phyloP scores from a whole-genome alignment of 176 grass and related monocot species.

The Typha latifolia region DNA sequence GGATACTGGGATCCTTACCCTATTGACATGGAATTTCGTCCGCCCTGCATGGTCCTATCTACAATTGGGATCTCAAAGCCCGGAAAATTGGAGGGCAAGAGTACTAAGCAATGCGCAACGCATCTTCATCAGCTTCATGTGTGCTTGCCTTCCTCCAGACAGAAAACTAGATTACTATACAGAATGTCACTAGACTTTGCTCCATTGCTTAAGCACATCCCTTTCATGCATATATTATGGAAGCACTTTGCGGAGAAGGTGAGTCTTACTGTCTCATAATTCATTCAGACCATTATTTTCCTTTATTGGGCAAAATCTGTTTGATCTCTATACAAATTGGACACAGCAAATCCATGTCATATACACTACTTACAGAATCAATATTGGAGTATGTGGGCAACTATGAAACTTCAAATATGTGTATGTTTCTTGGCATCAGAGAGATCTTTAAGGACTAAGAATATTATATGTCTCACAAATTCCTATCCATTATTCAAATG shows the following conservation, averaged over 20 bases:
- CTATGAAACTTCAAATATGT: too few relatives aligned
- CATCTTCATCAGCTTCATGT: conserved; percentile 95
- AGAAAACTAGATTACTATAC: conserved; percentile 88
- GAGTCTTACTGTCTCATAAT: conserved; percentile 9
- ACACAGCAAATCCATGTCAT: too few relatives aligned
- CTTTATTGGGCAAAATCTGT: too few relatives aligned
- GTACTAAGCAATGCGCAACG: conserved; percentile 61
- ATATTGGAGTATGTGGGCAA: too few relatives aligned
- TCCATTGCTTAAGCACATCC: conserved; percentile 83
- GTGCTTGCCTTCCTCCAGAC: conserved; percentile 78
- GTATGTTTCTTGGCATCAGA: too few relatives aligned
- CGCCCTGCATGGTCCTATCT: conserved; percentile 84
- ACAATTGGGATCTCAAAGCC: conserved; percentile 96
- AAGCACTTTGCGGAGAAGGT: conserved; percentile 89
- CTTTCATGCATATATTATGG: conserved; percentile 75
- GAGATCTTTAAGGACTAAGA: too few relatives aligned
- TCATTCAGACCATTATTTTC: not conserved
- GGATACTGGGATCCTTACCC: conserved; percentile 99
- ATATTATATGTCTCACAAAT: too few relatives aligned
- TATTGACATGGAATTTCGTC: conserved; percentile 96
- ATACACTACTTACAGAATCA: too few relatives aligned
- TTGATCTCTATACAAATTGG: too few relatives aligned
- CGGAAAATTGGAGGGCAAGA: conserved; percentile 76
- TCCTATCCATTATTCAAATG: too few relatives aligned
- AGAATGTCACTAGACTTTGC: conserved; percentile 94